Evolutionary conservation across 2,329 filamentous ascomycete species (phyloP).

Genomic region (Karstenula rhodostoma): DNA sequence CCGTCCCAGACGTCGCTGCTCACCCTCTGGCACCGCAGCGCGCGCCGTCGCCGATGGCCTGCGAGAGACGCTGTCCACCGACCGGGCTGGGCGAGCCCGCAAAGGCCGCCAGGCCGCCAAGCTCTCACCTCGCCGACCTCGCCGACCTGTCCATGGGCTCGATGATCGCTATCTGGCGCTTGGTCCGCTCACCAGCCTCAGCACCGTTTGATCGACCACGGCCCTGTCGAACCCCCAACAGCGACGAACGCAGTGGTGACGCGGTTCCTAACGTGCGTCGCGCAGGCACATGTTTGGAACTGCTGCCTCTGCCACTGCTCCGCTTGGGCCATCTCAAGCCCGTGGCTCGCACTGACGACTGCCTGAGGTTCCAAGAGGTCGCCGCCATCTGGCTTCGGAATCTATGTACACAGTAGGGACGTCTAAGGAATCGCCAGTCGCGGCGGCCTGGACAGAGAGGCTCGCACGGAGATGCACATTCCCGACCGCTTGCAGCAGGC

Average conservation of each 20-base stretch:
- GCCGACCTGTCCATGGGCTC: conserved; percentile 33
- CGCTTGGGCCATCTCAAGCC: neutral
- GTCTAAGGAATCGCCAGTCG: neutral
- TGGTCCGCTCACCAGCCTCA: conserved; percentile 43
- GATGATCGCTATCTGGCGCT: conserved; percentile 44
- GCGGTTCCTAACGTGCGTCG: conserved; percentile 24
- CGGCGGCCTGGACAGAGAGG: conserved; percentile 10
- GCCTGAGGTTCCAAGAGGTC: neutral
- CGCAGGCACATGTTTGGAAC: conserved; percentile 10
- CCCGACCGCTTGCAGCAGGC: conserved; percentile 19
- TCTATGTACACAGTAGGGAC: too few species aligned
- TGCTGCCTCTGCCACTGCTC: neutral
- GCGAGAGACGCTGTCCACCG: neutral
- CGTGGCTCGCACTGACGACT: neutral
- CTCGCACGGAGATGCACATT: conserved; percentile 23
- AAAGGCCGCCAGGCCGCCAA: conserved; percentile 33
- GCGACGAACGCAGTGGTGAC: conserved; percentile 25
- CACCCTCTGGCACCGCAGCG: neutral
- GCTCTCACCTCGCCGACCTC: conserved; percentile 47
- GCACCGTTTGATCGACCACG: conserved; percentile 50
- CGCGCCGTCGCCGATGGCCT: neutral
- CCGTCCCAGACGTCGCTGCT: too few species aligned
- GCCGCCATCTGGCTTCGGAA: neutral
- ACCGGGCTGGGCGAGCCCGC: neutral
- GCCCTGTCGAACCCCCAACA: conserved; percentile 25